These are phyloP conservation scores for Globisporangium heterothallicum DNA, from an alignment of 352 stramenopile genomes.

Conservation along the genomic window DNA sequence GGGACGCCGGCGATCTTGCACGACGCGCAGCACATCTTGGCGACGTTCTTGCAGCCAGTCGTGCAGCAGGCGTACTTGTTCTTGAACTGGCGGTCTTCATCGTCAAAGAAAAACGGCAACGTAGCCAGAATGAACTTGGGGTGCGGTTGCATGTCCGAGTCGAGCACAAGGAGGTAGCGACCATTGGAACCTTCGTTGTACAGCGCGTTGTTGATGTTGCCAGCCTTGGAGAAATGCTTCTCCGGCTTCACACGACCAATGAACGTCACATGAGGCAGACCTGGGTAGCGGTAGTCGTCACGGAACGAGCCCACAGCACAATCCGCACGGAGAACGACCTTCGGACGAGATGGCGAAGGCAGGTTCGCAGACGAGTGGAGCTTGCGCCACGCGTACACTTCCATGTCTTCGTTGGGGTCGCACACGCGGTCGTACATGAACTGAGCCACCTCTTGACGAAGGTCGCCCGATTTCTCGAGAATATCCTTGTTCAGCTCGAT, in stretches of 20 bases:
- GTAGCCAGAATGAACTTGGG: slow-evolving; percentile 79
- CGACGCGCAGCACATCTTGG: slow-evolving; percentile 79
- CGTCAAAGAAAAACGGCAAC: slow-evolving; percentile 84
- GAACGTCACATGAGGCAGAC: slow-evolving; percentile 70
- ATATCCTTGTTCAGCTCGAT: slow-evolving; percentile 72
- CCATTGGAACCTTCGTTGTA: slow-evolving; percentile 85
- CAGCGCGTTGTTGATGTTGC: slow-evolving; percentile 88
- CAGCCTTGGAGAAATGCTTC: slow-evolving; percentile 78
- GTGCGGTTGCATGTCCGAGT: slow-evolving; percentile 85
- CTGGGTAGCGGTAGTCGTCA: slow-evolving; percentile 83
- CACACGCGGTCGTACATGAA: slow-evolving; percentile 88
- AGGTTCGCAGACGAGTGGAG: slow-evolving; percentile 80
- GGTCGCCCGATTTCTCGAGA: slow-evolving; percentile 71
- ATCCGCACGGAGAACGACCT: slow-evolving; percentile 69
- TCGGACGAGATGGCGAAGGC: slow-evolving; percentile 56
- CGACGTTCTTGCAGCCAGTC: slow-evolving; percentile 71
- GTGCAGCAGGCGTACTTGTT: slow-evolving; percentile 79
- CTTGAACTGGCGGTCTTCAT: slow-evolving; percentile 74
- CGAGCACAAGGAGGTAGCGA: slow-evolving; percentile 72
- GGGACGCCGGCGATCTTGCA: slow-evolving; percentile 83
- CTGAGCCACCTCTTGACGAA: slow-evolving; percentile 80
- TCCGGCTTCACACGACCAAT: slow-evolving; percentile 73
- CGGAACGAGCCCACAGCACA: slow-evolving; percentile 79
- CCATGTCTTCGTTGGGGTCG: slow-evolving; percentile 82
- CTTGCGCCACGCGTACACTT: slow-evolving; percentile 85